phyloP scores from a whole-genome alignment of 148 eudicot genomes.

The Cornus kousa region DNA sequence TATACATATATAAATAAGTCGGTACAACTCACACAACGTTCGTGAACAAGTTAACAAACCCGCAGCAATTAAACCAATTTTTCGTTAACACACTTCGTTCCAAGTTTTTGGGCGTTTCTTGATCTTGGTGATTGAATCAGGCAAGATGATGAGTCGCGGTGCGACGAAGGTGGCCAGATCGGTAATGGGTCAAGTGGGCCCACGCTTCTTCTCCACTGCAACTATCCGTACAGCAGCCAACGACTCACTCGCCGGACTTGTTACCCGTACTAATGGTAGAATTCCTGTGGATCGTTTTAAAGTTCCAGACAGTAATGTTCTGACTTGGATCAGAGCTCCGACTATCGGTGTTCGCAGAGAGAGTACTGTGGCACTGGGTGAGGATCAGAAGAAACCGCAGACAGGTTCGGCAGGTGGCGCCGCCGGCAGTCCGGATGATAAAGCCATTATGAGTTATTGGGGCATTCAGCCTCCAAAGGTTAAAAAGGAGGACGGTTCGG shows the following conservation, averaged over 20 bases:
- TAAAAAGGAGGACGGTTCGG: constrained; percentile 66
- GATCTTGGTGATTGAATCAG: neutral
- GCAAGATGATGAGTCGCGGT: constrained; percentile 56
- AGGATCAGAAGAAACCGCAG: constrained; percentile 9
- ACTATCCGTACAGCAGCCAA: neutral
- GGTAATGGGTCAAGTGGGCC: constrained; percentile 23
- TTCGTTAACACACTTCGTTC: neutral
- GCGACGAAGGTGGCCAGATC: constrained; percentile 33
- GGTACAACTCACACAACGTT: no score
- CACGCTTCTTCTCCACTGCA: constrained; percentile 39
- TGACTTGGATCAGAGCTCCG: constrained; percentile 28
- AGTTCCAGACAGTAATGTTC: constrained; percentile 14
- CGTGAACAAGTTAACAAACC: no score
- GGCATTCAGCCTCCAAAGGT: constrained; percentile 48
- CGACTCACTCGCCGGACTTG: no score
- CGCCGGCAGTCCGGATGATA: constrained; percentile 8
- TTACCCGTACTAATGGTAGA: neutral
- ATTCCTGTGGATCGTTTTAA: constrained; percentile 14
- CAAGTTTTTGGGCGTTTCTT: neutral
- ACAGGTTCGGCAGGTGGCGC: neutral
- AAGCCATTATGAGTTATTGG: constrained; percentile 54
- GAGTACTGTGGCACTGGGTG: constrained; percentile 33
- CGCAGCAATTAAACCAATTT: neutral
- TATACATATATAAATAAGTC: neutral
- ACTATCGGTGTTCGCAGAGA: constrained; percentile 17